These are phyloP conservation scores for Annulohypoxylon bovei DNA, from an alignment of 495 filamentous ascomycete genomes.

Conservation along the genomic window DNA sequence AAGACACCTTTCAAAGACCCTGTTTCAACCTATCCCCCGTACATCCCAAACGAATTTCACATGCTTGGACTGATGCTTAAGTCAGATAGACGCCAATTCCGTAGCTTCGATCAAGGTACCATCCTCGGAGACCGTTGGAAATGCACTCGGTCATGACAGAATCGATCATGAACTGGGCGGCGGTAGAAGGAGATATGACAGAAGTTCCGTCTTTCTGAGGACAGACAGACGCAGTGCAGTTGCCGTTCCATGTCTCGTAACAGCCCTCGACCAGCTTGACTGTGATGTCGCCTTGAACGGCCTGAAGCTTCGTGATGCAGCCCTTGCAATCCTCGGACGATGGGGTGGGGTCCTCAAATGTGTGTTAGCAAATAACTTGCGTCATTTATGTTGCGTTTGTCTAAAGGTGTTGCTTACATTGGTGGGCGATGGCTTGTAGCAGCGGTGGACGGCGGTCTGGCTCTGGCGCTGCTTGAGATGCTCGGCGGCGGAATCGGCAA, in stretches of 20 bases:
- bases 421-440: conserved; percentile 34
- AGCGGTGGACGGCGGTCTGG: conserved; percentile 37
- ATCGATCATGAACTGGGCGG: conserved; percentile 40
- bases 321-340: conserved; percentile 41
- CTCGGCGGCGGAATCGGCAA: conserved; percentile 2
- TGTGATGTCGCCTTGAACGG: conserved; percentile 33
- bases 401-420: conserved; percentile 24
- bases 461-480: conserved; percentile 21
- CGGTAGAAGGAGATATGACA: conserved; percentile 36
- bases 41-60: background rate
- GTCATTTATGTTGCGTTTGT: background rate
- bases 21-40: background rate
- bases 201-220: conserved; percentile 39
- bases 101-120: conserved; percentile 40
- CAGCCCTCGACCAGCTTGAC: conserved; percentile 44
- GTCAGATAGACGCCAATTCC: conserved; percentile 44
- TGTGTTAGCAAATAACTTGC: background rate
- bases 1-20: conserved; percentile 1
- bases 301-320: conserved; percentile 36
- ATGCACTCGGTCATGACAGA: conserved; percentile 43
- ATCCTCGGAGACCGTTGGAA: conserved; percentile 43
- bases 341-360: conserved; percentile 37
- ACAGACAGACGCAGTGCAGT: conserved; percentile 45
- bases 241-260: conserved; percentile 37
- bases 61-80: background rate